phyloP scores from a whole-genome alignment of 257 asterid species.

The Solanum chiquidenum region DNA sequence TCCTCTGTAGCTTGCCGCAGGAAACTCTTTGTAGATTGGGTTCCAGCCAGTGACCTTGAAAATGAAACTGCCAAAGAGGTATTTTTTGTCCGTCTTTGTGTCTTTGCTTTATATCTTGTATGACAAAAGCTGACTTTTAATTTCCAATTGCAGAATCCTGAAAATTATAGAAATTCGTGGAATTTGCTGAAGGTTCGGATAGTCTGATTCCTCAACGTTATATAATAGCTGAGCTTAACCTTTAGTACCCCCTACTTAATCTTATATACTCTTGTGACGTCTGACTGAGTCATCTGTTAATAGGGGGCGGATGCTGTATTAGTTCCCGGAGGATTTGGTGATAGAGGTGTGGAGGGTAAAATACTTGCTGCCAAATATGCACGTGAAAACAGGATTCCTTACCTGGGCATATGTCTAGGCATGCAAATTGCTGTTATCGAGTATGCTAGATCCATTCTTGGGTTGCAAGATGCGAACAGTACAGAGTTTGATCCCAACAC shows the following conservation, averaged over 20 bases:
- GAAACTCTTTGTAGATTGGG: constrained; percentile 66
- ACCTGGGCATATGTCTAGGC: constrained; percentile 73
- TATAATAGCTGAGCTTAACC: not conserved
- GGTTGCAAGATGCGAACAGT: constrained; percentile 56
- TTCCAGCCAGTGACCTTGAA: constrained; percentile 80
- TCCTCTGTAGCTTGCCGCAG: constrained; percentile 60
- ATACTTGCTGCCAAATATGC: constrained; percentile 75
- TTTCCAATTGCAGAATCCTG: constrained; percentile 45
- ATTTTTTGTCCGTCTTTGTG: constrained; percentile 1
- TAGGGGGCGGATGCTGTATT: constrained; percentile 68
- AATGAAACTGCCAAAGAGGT: constrained; percentile 49
- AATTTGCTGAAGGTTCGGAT: constrained; percentile 43
- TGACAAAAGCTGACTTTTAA: constrained; percentile 15
- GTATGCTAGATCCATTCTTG: constrained; percentile 58
- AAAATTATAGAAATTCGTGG: constrained; percentile 51
- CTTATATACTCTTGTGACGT: not conserved
- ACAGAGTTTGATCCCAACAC: constrained; percentile 60
- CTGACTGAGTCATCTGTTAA: constrained; percentile 7
- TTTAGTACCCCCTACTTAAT: not conserved
- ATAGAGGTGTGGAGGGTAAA: constrained; percentile 81
- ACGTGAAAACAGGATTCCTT: constrained; percentile 60
- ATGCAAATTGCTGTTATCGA: constrained; percentile 75
- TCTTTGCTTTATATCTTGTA: not conserved
- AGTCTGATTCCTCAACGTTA: not conserved
- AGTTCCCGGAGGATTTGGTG: constrained; percentile 88